Evolutionary conservation across 1,139 yeast genomes (phyloP).

Genomic region (Candida sp.): DNA sequence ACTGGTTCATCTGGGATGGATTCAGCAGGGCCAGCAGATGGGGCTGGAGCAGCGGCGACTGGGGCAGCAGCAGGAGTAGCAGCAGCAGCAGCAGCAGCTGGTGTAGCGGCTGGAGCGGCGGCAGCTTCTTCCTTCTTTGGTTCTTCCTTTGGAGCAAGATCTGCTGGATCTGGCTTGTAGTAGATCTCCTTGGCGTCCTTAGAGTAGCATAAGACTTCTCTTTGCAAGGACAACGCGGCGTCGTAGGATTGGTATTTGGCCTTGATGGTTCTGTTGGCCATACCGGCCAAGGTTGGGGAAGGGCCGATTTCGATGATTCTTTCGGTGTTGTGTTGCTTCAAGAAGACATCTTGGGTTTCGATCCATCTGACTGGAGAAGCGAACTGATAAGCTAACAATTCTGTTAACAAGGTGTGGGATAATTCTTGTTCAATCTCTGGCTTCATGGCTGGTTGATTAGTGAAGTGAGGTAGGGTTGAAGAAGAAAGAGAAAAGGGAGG

Average conservation of each 20-base stretch:
- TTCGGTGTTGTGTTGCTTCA: constrained; percentile 94
- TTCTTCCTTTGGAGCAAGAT: constrained; percentile 44
- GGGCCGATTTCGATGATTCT: constrained; percentile 99
- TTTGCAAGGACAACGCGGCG: constrained; percentile 95
- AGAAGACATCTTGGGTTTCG: constrained; percentile 97
- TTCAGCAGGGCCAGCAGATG: constrained; percentile 76
- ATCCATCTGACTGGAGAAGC: constrained; percentile 99
- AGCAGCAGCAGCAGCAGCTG: no score
- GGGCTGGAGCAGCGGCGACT: constrained; percentile 62
- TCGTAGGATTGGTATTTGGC: constrained; percentile 97
- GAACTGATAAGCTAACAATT: constrained; percentile 96
- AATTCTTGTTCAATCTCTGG: constrained; percentile 98
- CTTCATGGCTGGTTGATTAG: constrained; percentile 57
- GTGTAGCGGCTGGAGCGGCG: constrained; percentile 46
- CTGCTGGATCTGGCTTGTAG: constrained; percentile 89
- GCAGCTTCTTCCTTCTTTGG: constrained; percentile 25
- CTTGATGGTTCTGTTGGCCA: constrained; percentile 97
- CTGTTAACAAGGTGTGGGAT: constrained; percentile 93
- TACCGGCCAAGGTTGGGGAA: constrained; percentile 97
- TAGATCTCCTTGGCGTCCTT: constrained; percentile 96
- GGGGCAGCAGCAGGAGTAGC: constrained; percentile 62
- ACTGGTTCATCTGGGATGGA: constrained; percentile 90
- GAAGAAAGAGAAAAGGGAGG: background rate
- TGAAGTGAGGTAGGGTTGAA: no score
- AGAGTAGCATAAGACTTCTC: constrained; percentile 95